Evolutionary conservation across 768 basidiomycete genomes (phyloP).

Genomic region (Leccinum olivaceopallidum): DNA sequence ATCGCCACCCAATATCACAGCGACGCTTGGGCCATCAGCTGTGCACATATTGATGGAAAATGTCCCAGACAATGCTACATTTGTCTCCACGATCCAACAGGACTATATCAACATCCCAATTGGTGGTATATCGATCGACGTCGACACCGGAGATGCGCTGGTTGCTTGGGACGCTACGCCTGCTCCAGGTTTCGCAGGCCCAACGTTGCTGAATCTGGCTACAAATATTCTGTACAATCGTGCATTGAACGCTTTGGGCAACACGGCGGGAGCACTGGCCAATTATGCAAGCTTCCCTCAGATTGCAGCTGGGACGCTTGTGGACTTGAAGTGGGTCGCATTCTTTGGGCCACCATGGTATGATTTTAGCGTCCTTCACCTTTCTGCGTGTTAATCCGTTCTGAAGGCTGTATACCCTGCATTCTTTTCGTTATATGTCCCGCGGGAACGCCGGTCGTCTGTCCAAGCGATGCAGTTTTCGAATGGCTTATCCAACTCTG

Average conservation of each 20-base stretch:
- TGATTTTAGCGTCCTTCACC: conserved; percentile 6
- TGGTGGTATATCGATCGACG: conserved; percentile 69
- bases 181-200: conserved; percentile 57
- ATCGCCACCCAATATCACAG: conserved; percentile 55
- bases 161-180: conserved; percentile 73
- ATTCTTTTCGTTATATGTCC: conserved; percentile 78
- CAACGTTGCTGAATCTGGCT: conserved; percentile 64
- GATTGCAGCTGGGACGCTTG: conserved; percentile 53
- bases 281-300: conserved; percentile 60
- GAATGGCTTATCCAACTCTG: conserved; percentile 68
- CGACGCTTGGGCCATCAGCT: conserved; percentile 45
- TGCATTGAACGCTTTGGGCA: conserved; percentile 54
- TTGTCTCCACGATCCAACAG: conserved; percentile 51
- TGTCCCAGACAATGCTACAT: conserved; percentile 58
- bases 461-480: conserved; percentile 84
- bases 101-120: conserved; percentile 56
- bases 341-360: conserved; percentile 77
- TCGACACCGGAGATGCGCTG: conserved; percentile 47
- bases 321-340: conserved; percentile 69
- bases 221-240: conserved; percentile 67
- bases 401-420: conserved; percentile 73
- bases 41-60: conserved; percentile 38
- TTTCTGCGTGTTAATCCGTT: not conserved
- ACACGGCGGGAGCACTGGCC: conserved; percentile 38
- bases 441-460: conserved; percentile 62